phyloP scores from a whole-genome alignment of 306 rosid species.

The Vigna reflexopilosa region DNA sequence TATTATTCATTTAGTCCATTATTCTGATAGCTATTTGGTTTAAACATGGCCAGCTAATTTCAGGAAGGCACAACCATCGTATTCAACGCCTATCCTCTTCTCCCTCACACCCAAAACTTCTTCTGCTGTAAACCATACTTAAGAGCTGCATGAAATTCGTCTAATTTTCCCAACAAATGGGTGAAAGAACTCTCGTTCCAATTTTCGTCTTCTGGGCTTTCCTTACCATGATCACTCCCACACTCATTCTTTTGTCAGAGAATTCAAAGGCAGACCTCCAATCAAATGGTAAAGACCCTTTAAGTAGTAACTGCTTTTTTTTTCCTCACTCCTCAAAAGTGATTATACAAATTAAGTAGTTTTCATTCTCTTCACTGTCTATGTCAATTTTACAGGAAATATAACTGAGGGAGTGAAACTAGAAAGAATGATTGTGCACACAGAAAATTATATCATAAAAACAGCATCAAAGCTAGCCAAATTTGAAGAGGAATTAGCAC shows the following conservation, averaged over 20 bases:
- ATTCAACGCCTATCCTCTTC: slow-evolving; percentile 31
- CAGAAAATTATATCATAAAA: slow-evolving; percentile 33
- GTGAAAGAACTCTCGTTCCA: slow-evolving; percentile 71
- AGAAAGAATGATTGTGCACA: slow-evolving; percentile 59
- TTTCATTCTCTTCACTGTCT: neutral
- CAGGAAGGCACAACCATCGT: slow-evolving; percentile 36
- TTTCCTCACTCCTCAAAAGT: slow-evolving; percentile 1
- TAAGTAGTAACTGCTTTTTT: neutral
- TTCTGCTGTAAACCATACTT: slow-evolving; percentile 10
- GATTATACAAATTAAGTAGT: neutral
- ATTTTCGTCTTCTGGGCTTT: slow-evolving; percentile 84
- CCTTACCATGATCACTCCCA: slow-evolving; percentile 80
- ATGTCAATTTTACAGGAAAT: slow-evolving; percentile 56
- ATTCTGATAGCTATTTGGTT: slow-evolving; percentile 40
- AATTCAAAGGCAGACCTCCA: slow-evolving; percentile 58
- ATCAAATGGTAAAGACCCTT: slow-evolving; percentile 40
- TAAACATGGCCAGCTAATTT: slow-evolving; percentile 72
- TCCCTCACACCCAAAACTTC: neutral
- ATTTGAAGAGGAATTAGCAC: slow-evolving; percentile 46
- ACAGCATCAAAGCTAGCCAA: slow-evolving; percentile 21
- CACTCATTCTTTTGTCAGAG: slow-evolving; percentile 72
- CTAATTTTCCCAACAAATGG: slow-evolving; percentile 53
- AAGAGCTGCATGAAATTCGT: slow-evolving; percentile 3
- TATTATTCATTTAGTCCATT: slow-evolving; percentile 40
- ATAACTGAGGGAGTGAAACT: slow-evolving; percentile 46